Evolutionary conservation across 345 rosid species (phyloP).

Genomic region (Clausena lansium): DNA sequence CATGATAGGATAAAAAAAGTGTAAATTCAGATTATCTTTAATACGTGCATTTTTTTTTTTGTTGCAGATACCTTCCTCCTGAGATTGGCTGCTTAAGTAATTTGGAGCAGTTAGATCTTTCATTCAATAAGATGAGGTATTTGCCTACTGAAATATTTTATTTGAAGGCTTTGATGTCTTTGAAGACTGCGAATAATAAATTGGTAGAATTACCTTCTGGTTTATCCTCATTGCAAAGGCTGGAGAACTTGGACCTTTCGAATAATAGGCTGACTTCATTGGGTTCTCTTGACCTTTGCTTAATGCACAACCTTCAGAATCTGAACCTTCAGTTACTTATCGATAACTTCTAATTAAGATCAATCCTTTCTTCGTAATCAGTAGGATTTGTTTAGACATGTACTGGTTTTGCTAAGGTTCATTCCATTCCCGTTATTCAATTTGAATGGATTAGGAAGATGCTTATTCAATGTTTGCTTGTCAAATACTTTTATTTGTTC

Average conservation of each 20-base stretch:
- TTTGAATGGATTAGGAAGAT: neutral
- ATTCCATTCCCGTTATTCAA: neutral
- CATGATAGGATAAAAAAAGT: neutral
- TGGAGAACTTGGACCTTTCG: slow-evolving; percentile 79
- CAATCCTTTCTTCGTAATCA: neutral
- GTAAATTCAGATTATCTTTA: neutral
- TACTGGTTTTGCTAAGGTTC: neutral
- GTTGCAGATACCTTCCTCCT: slow-evolving; percentile 83
- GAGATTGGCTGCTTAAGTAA: slow-evolving; percentile 97
- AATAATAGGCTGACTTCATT: slow-evolving; percentile 74
- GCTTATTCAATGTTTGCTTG: neutral
- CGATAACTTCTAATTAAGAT: neutral
- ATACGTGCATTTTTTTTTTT: slow-evolving; percentile 15
- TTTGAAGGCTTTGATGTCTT: too few relatives aligned
- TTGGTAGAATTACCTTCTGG: slow-evolving; percentile 61
- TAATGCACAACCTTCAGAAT: too few relatives aligned
- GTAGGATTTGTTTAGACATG: neutral
- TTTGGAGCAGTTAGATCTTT: too few relatives aligned
- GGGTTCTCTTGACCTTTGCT: slow-evolving; percentile 66
- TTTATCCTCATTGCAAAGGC: slow-evolving; percentile 62
- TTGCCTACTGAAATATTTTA: too few relatives aligned
- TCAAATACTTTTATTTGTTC: neutral
- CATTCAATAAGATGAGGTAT: too few relatives aligned
- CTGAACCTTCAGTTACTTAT: slow-evolving; percentile 79
- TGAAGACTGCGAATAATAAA: slow-evolving; percentile 86